Base-by-base conservation (phyloP, 768 basidiomycete genomes). In the Leccinellum rugosiceps region DNA sequence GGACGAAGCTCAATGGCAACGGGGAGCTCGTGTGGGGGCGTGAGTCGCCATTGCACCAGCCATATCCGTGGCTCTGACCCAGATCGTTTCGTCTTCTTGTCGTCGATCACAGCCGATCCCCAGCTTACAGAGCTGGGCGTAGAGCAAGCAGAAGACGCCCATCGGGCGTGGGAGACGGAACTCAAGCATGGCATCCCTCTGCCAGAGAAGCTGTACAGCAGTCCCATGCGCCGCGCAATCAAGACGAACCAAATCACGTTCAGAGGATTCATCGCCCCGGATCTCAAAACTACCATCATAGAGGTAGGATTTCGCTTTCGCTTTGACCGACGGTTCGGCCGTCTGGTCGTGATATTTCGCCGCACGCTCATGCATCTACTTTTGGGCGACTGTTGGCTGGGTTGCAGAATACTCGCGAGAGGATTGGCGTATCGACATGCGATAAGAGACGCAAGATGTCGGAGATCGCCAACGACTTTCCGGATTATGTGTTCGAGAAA, bases 1-100 rank as follows among this genome's bases (percentile, higher is more conserved):
- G 83, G 83, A 75, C 83, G 0, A 84, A 76, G 65, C 68, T 83
- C 1, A 72, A 85, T 35, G 84, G 84, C 2, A 85, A 92, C 58
- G 86, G 77, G 17, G 81, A 85, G 48, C 68, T 89, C 8, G 74
- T 74, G 10, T 92, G 90, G 90, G 90, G 90, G 15, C 90, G 87
- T 87, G 62, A 68, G 87, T 80, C 19, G 9, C 5, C 45, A 19
- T 46, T 13, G 4, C 47, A 8, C 8, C 15, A 25, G 6, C 7
- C 1, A 10, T 34, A 38, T 30, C 30, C 59, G 19, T 21, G 55
- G n/a, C 15, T 19, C 41, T 43, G n/a, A 43, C 17, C 3, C 35
- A 10, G 2, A 0, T 6, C 5, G 10, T 46, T 25, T 15, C 45
- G 23, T 46, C 15, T 46, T 44, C 32, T 19, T 23, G 13, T 28